A percentile compares a stretch with the other conserved stretches of the same genome.
Conservation (phyloP, 768 basidiomycete species). For the Serendipita sp. region DNA sequence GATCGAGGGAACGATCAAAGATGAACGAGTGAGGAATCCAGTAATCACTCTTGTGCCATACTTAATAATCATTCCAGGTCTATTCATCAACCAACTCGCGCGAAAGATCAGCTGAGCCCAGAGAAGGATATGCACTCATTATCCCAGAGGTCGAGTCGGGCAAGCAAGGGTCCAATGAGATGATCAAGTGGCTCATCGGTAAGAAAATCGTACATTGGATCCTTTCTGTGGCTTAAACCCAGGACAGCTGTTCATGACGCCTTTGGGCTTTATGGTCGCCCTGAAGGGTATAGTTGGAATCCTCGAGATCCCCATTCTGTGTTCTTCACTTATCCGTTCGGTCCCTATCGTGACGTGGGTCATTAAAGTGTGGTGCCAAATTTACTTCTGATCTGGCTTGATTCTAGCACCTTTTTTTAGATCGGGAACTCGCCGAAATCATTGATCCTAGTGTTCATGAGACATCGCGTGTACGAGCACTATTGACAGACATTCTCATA, state of each 20-base stretch:
- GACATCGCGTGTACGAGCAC: conserved; percentile 51
- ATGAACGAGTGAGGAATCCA: conserved; percentile 38
- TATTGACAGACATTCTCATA: conserved; percentile 44
- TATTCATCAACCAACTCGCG: not conserved
- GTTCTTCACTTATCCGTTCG: conserved; percentile 92
- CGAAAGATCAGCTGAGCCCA: conserved; percentile 19
- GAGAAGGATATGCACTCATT: conserved; percentile 75
- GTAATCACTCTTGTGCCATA: not conserved
- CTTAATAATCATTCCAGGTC: not conserved
- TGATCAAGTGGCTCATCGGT: conserved; percentile 87
- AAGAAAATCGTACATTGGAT: conserved; percentile 17
- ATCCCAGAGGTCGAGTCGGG: conserved; percentile 70
- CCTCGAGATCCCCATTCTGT: conserved; percentile 63
- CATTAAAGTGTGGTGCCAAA: conserved; percentile 9
- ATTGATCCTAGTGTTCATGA: conserved; percentile 62
- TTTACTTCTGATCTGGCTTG: not conserved
- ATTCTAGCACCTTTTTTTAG: conserved; percentile 64
- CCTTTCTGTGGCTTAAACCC: not conserved
- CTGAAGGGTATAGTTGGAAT: conserved; percentile 77
- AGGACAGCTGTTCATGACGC: conserved; percentile 62
- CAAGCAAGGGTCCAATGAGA: conserved; percentile 53
- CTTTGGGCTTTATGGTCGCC: conserved; percentile 80
- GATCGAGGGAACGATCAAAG: conserved; percentile 68
- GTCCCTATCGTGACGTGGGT: conserved; percentile 66
- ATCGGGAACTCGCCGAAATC: conserved; percentile 64